Conservation (phyloP, 2,329 filamentous ascomycete genomes). For the Meredithiella fracta region DNA sequence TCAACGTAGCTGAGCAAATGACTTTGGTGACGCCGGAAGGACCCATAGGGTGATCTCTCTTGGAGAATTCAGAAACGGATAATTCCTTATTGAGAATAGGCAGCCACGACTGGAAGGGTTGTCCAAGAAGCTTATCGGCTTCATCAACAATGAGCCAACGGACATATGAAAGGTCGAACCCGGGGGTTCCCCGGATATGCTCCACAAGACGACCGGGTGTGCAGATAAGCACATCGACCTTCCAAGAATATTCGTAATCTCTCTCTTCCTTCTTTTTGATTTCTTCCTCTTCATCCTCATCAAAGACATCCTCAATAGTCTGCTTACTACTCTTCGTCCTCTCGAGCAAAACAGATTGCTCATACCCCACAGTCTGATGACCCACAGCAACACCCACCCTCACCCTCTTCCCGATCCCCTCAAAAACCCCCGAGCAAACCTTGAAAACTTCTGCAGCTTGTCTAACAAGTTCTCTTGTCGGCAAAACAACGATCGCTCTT, state of each 20-base stretch:
- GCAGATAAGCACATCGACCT: constrained; percentile 75
- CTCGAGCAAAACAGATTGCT: constrained; percentile 35
- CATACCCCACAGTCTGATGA: constrained; percentile 54
- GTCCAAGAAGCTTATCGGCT: constrained; percentile 77
- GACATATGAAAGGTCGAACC: constrained; percentile 62
- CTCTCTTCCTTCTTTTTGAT: constrained; percentile 39
- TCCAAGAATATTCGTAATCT: constrained; percentile 48
- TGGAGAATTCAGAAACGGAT: constrained; percentile 32
- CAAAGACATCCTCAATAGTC: constrained; percentile 21
- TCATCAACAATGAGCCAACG: constrained; percentile 88
- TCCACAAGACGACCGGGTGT: constrained; percentile 87
- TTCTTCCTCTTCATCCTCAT: constrained; percentile 24
- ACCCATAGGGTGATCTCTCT: constrained; percentile 27
- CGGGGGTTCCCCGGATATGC: constrained; percentile 68
- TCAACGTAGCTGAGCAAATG: constrained; percentile 84
- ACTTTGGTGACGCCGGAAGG: constrained; percentile 54
- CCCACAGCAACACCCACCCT: constrained; percentile 72
- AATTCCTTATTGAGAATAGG: constrained; percentile 33
- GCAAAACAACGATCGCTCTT: constrained; percentile 69
- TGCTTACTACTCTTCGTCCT: constrained; percentile 36
- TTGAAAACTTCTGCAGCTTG: constrained; percentile 71
- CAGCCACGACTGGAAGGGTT: constrained; percentile 88
- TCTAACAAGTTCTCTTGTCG: constrained; percentile 75
- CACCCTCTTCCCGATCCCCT: constrained; percentile 46
- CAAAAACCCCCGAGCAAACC: constrained; percentile 48